phyloP scores from a whole-genome alignment of 495 filamentous ascomycete species.

The Talaromyces borbonicus region DNA sequence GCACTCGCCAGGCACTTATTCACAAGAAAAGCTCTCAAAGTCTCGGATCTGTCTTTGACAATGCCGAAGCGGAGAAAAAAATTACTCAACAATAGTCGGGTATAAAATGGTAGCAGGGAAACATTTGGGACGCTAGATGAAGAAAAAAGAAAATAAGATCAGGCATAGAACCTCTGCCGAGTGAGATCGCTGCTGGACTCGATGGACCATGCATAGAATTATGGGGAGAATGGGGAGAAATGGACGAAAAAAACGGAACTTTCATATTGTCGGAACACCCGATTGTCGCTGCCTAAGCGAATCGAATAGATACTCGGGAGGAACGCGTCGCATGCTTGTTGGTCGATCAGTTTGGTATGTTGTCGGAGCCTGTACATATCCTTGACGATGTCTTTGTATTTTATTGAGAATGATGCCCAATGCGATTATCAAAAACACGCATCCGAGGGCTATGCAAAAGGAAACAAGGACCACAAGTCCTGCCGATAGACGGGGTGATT shows the following conservation, averaged over 20 bases:
- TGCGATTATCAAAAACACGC: conserved; percentile 81
- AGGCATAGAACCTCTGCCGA: too few species aligned
- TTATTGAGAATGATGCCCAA: conserved; percentile 76
- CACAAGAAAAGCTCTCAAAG: too few species aligned
- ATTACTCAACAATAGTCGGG: conserved; percentile 7
- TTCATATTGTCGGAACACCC: conserved; percentile 29
- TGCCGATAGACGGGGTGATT: conserved; percentile 50
- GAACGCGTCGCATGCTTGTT: conserved; percentile 67
- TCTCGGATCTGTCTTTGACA: too few species aligned
- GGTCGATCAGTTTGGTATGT: conserved; percentile 58
- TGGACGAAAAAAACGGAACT: neutral
- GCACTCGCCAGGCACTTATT: too few species aligned
- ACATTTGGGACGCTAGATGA: conserved; percentile 2
- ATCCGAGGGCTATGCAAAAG: conserved; percentile 78
- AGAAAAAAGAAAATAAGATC: neutral
- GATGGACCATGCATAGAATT: too few species aligned
- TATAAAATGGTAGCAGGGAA: conserved; percentile 2
- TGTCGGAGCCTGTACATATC: conserved; percentile 75
- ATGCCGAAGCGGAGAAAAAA: too few species aligned
- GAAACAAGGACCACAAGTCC: conserved; percentile 87
- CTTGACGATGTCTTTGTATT: conserved; percentile 72
- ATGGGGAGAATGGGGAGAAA: neutral
- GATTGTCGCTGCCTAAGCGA: conserved; percentile 33
- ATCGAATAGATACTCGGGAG: conserved; percentile 71
- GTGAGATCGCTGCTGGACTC: conserved; percentile 1